Evolutionary conservation across 2,329 filamentous ascomycete species (phyloP).

Genomic region (Cyphellophora europaea): DNA sequence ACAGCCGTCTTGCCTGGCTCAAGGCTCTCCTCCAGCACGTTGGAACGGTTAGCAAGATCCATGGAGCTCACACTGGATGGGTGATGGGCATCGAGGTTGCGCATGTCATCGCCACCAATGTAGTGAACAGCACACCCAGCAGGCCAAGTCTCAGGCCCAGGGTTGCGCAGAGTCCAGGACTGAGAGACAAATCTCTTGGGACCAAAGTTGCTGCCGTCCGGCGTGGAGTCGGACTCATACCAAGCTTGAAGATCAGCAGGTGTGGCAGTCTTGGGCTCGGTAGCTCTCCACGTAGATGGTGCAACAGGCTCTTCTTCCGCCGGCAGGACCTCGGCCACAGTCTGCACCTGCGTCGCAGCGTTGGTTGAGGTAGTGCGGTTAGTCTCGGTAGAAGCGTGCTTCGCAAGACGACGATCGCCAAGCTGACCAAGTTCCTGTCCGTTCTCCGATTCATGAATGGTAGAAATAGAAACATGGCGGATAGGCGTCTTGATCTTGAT

Average conservation of each 20-base stretch:
- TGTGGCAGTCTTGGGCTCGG: slow-evolving; percentile 26
- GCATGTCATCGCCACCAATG: slow-evolving; percentile 93
- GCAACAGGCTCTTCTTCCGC: slow-evolving; percentile 27
- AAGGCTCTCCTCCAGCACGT: slow-evolving; percentile 59
- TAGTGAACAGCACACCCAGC: slow-evolving; percentile 83
- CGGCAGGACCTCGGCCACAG: slow-evolving; percentile 63
- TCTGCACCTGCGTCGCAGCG: slow-evolving; percentile 56
- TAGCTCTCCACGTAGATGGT: neutral
- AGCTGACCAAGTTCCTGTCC: slow-evolving; percentile 58
- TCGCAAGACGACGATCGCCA: slow-evolving; percentile 52
- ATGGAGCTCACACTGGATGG: slow-evolving; percentile 72
- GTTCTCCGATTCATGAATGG: slow-evolving; percentile 64
- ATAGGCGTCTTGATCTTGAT: slow-evolving; percentile 96
- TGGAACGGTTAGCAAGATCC: slow-evolving; percentile 71
- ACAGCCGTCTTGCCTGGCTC: slow-evolving; percentile 63
- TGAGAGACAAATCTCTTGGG: slow-evolving; percentile 73
- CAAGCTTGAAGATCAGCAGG: slow-evolving; percentile 46
- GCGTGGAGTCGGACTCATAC: slow-evolving; percentile 69
- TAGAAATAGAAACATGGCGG: slow-evolving; percentile 77
- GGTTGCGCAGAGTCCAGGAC: slow-evolving; percentile 84
- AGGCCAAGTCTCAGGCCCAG: slow-evolving; percentile 71
- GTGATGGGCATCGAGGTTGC: slow-evolving; percentile 71
- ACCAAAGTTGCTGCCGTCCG: slow-evolving; percentile 65
- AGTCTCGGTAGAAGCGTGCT: slow-evolving; percentile 44
- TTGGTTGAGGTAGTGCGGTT: slow-evolving; percentile 39